Evolutionary conservation across 2,329 filamentous ascomycete genomes (phyloP).

Genomic region (Teratosphaeria viscida): DNA sequence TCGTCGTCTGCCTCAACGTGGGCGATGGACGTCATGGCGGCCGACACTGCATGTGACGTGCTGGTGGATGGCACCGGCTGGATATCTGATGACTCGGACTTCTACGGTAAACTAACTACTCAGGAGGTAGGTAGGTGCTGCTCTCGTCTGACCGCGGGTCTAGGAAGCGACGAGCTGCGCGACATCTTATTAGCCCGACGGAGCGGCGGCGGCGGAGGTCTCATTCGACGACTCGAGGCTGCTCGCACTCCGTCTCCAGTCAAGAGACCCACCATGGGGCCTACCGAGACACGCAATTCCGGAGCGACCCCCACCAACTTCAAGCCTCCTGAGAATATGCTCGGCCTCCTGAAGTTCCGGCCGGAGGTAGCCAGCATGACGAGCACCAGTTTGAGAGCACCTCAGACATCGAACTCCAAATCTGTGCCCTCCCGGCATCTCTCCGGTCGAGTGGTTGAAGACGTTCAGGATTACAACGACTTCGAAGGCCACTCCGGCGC

Average conservation of each 20-base stretch:
- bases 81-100: conserved; percentile 34
- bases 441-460: conserved; percentile 2
- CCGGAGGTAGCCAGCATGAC: conserved; percentile 10
- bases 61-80: conserved; percentile 7
- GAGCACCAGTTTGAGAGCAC: neutral
- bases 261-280: neutral
- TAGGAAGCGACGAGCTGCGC: neutral
- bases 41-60: neutral
- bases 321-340: conserved; percentile 1
- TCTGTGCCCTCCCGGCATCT: neutral
- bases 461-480: conserved; percentile 43
- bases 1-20: neutral
- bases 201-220: neutral
- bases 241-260: neutral
- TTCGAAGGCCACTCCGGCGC: conserved; percentile 44
- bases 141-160: neutral
- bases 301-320: neutral
- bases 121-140: neutral
- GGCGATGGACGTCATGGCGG: neutral
- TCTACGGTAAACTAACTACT: conserved; percentile 28
- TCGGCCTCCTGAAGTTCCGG: conserved; percentile 12
- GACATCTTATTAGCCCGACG: neutral
- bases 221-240: neutral
- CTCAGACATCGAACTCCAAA: neutral
- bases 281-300: neutral